Evolutionary conservation across 179 eudicot genomes (phyloP).

Genomic region (Nepenthes alata): DNA sequence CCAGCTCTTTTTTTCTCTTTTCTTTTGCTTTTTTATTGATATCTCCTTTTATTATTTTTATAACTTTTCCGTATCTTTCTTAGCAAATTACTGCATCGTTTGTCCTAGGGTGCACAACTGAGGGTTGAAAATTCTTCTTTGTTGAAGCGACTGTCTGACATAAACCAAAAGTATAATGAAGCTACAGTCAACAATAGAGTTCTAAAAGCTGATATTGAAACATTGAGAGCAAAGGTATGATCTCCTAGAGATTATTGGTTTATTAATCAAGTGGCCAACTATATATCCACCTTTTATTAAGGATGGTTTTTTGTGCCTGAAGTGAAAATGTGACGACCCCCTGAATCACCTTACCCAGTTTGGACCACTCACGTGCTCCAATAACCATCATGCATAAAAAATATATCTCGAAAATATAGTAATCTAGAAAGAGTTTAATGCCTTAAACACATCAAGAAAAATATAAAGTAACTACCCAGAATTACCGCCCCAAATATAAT

Average conservation of each 20-base stretch:
- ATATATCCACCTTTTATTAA: neutral
- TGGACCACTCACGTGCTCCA: neutral
- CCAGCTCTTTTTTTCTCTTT: neutral
- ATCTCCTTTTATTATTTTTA: neutral
- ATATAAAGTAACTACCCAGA: no score
- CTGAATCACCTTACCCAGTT: neutral
- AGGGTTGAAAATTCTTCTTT: conserved; percentile 86
- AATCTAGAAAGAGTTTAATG: no score
- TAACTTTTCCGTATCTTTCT: neutral
- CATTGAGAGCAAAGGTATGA: conserved; percentile 85
- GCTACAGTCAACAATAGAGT: conserved; percentile 98
- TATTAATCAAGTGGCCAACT: neutral
- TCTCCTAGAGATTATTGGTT: neutral
- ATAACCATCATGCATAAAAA: no score
- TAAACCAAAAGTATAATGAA: conserved; percentile 83
- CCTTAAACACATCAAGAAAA: no score
- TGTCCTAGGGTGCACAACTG: conserved; percentile 66
- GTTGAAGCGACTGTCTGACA: conserved; percentile 68
- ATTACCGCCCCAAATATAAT: no score
- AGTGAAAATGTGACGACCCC: no score
- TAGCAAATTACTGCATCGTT: no score
- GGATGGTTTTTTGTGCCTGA: no score
- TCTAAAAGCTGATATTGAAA: conserved; percentile 92
- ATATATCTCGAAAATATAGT: no score
- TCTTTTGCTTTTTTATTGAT: neutral